phyloP scores from a whole-genome alignment of 2,329 filamentous ascomycete genomes.

The Aspergillus arachidicola region DNA sequence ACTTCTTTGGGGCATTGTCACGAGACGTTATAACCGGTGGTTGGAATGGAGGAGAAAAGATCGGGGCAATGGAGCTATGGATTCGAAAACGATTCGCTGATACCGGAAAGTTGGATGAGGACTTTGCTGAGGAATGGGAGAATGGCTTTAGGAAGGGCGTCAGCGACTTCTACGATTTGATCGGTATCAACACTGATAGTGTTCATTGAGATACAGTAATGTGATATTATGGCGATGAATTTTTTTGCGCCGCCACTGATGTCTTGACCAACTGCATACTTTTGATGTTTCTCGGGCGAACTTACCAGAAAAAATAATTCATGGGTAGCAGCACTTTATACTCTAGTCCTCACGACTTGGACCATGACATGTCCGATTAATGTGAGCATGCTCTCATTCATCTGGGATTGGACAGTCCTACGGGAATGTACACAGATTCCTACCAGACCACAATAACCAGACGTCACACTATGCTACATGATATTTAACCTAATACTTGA shows the following conservation, averaged over 20 bases:
- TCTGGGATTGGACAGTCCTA: background rate
- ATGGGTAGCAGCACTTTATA: background rate
- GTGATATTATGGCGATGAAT: too few relatives aligned
- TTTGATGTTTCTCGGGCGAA: background rate
- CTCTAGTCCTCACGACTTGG: background rate
- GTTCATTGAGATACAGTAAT: background rate
- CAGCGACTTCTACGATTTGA: slow-evolving; percentile 31
- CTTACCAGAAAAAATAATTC: background rate
- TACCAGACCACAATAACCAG: background rate
- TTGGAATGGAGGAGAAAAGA: slow-evolving; percentile 48
- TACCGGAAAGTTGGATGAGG: slow-evolving; percentile 48
- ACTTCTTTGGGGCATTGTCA: slow-evolving; percentile 52
- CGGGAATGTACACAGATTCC: background rate
- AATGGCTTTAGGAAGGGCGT: slow-evolving; percentile 42
- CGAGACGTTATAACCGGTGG: slow-evolving; percentile 32
- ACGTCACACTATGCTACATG: background rate
- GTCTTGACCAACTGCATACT: background rate
- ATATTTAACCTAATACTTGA: background rate
- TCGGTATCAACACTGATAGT: slow-evolving; percentile 9
- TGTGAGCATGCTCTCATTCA: background rate
- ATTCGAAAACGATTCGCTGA: slow-evolving; percentile 57
- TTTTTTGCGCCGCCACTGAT: background rate
- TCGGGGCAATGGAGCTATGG: slow-evolving; percentile 63
- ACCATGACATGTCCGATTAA: background rate
- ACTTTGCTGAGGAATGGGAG: slow-evolving; percentile 37